Conservation (phyloP, 306 rosid genomes). For the Hippophae rhamnoides region DNA sequence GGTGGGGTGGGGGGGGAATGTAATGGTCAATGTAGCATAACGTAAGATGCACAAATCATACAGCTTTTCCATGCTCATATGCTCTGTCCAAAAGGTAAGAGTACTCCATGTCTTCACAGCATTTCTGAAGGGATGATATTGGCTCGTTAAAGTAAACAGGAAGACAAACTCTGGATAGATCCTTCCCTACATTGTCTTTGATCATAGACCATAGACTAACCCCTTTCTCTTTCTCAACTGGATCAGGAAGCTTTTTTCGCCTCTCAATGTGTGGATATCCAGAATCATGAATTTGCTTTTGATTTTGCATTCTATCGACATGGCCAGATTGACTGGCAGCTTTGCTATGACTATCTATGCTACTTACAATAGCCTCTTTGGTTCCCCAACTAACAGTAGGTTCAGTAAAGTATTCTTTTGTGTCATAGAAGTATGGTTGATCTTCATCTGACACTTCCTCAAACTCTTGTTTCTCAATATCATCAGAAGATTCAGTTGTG, state of each 20-base stretch:
- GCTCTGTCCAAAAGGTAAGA: slow-evolving; percentile 85
- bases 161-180: slow-evolving; percentile 88
- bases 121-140: slow-evolving; percentile 90
- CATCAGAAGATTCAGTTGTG: slow-evolving; percentile 87
- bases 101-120: slow-evolving; percentile 92
- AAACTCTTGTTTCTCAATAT: slow-evolving; percentile 78
- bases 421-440: slow-evolving; percentile 61
- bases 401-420: slow-evolving; percentile 62
- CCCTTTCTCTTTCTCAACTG: slow-evolving; percentile 90
- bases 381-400: slow-evolving; percentile 38
- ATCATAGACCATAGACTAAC: slow-evolving; percentile 97
- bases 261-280: slow-evolving; percentile 44
- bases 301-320: slow-evolving; percentile 31
- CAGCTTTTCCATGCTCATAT: slow-evolving; percentile 73
- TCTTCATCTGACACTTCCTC: slow-evolving; percentile 91
- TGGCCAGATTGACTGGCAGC: slow-evolving; percentile 27
- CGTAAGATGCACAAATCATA: slow-evolving; percentile 25
- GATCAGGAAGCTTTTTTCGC: slow-evolving; percentile 80
- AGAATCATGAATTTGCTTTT: slow-evolving; percentile 23
- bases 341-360: slow-evolving; percentile 23
- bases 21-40: slow-evolving; percentile 2
- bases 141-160: slow-evolving; percentile 99
- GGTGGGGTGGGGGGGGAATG: slow-evolving; percentile 6
- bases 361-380: slow-evolving; percentile 24
- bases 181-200: slow-evolving; percentile 97